A percentile compares a stretch with the other conserved stretches of the same genome.
These are phyloP conservation scores for Agrocybe praecox DNA, from an alignment of 768 basidiomycete species.

Conservation along the genomic window DNA sequence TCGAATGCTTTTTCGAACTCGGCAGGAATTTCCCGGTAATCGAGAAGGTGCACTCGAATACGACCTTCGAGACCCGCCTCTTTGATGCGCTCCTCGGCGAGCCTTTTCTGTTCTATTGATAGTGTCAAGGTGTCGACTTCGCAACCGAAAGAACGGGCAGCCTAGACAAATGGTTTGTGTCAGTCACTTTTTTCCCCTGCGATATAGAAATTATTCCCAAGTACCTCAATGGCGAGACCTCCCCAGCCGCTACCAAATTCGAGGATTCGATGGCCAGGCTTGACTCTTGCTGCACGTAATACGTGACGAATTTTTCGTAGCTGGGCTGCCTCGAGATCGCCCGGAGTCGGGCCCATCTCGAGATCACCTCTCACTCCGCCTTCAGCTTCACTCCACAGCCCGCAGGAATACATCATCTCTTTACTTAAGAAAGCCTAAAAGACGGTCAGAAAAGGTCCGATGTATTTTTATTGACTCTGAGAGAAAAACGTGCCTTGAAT, in stretches of 20 bases:
- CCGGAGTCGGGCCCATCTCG: conserved; percentile 50
- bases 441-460: conserved; percentile 9
- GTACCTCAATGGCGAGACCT: conserved; percentile 85
- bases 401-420: conserved; percentile 97
- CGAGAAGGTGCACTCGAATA: conserved; percentile 86
- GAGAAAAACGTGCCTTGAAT: conserved; percentile 57
- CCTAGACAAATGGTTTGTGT: conserved; percentile 37
- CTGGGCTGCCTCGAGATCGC: conserved; percentile 83
- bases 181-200: neutral
- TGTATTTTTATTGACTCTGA: conserved; percentile 3
- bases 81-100: conserved; percentile 84
- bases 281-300: conserved; percentile 74
- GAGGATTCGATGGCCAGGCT: conserved; percentile 78
- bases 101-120: conserved; percentile 82
- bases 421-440: conserved; percentile 73
- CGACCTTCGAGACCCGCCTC: conserved; percentile 68
- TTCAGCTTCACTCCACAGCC: conserved; percentile 79
- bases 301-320: conserved; percentile 83
- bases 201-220: no score
- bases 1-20: conserved; percentile 84
- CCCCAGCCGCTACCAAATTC: conserved; percentile 98
- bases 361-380: conserved; percentile 80
- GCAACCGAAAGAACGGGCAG: conserved; percentile 71
- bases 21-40: conserved; percentile 86
- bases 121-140: conserved; percentile 90